These are phyloP conservation scores for Curvularia hawaiiensis DNA, from an alignment of 2,329 filamentous ascomycete genomes.

Conservation along the genomic window DNA sequence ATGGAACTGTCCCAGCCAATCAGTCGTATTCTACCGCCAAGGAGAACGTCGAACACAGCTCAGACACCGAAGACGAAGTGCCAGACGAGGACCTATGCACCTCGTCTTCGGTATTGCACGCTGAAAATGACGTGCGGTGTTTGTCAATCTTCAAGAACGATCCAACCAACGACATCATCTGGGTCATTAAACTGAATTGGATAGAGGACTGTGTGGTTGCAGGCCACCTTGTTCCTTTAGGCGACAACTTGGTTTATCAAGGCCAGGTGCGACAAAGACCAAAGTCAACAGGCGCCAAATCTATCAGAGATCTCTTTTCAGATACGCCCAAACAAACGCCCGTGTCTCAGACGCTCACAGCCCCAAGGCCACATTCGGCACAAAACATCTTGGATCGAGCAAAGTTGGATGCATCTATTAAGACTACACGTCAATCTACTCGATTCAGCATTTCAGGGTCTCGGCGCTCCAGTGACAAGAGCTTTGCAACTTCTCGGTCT, in stretches of 20 bases:
- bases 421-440: slow-evolving; percentile 20
- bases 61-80: slow-evolving; percentile 22
- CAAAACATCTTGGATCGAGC: slow-evolving; percentile 59
- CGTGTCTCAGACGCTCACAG: slow-evolving; percentile 27
- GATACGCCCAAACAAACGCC: slow-evolving; percentile 9
- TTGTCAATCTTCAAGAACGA: slow-evolving; percentile 22
- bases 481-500: slow-evolving; percentile 33
- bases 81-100: slow-evolving; percentile 7
- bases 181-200: slow-evolving; percentile 62
- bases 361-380: slow-evolving; percentile 25
- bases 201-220: slow-evolving; percentile 54
- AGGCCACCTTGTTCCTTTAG: slow-evolving; percentile 52
- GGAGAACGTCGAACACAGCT: slow-evolving; percentile 23
- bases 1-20: slow-evolving; percentile 15
- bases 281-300: slow-evolving; percentile 26
- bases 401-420: slow-evolving; percentile 52
- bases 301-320: slow-evolving; percentile 25
- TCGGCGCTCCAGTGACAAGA: slow-evolving; percentile 42
- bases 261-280: slow-evolving; percentile 53
- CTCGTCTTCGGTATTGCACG: slow-evolving; percentile 13
- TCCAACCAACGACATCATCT: slow-evolving; percentile 45
- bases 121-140: slow-evolving; percentile 8
- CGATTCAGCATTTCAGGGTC: slow-evolving; percentile 27
- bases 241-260: slow-evolving; percentile 58
- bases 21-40: slow-evolving; percentile 31